A percentile compares a stretch with the other conserved stretches of the same genome.
Conservation (phyloP, 192 early-diverging fungal genomes). For the Backusella circina region DNA sequence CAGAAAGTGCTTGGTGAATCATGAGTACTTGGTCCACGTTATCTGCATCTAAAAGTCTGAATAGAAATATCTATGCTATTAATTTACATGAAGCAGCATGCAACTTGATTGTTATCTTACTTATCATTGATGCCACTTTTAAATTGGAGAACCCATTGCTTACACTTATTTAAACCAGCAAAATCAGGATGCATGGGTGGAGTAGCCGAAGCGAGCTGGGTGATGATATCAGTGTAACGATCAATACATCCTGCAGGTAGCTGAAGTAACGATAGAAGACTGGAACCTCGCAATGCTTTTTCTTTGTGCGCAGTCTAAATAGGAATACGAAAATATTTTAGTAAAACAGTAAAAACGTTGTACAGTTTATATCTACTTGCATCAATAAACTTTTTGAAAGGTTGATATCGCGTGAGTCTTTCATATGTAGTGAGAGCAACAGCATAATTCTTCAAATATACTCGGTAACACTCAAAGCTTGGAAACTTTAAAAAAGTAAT, state of each 20-base stretch:
- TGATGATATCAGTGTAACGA: slow-evolving; percentile 23
- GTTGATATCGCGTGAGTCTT: slow-evolving; percentile 8
- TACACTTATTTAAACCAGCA: slow-evolving; percentile 15
- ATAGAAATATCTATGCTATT: neutral
- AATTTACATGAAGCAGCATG: neutral
- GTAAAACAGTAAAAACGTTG: neutral
- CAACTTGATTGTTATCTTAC: neutral
- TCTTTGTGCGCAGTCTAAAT: slow-evolving; percentile 29
- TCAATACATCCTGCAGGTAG: slow-evolving; percentile 25
- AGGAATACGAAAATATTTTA: slow-evolving; percentile 4
- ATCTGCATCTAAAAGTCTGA: slow-evolving; percentile 15
- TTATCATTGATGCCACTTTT: neutral
- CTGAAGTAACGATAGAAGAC: slow-evolving; percentile 25
- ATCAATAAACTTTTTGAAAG: slow-evolving; percentile 37
- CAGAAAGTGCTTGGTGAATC: slow-evolving; percentile 23
- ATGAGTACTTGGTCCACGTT: slow-evolving; percentile 25
- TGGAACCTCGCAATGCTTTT: slow-evolving; percentile 10
- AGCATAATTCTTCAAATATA: slow-evolving; percentile 24
- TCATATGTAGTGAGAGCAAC: slow-evolving; percentile 26
- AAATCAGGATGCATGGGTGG: slow-evolving; percentile 34
- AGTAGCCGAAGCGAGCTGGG: slow-evolving; percentile 14
- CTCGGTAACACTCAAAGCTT: slow-evolving; percentile 11
- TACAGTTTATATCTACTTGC: slow-evolving; percentile 17
- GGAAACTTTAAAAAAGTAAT: slow-evolving; percentile 11
- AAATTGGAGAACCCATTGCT: slow-evolving; percentile 8